phyloP scores from a whole-genome alignment of 805 yeast genomes.

The baker's yeast (Saccharomyces cerevisiae) region DNA sequence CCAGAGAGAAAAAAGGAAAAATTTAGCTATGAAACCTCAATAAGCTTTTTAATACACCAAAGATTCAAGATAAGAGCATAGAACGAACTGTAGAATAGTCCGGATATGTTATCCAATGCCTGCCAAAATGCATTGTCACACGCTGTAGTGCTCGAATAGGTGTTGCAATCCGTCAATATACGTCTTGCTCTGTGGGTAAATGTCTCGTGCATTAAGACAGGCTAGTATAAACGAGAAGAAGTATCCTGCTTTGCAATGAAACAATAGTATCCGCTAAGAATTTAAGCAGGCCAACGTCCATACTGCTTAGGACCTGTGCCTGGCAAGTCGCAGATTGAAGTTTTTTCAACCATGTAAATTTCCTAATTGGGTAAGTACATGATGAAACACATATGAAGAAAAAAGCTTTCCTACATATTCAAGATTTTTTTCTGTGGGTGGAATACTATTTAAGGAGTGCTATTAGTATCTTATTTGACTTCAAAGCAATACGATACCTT shows the following conservation, averaged over 20 bases:
- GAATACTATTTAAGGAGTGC: not conserved
- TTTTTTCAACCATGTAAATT: slow-evolving; percentile 11
- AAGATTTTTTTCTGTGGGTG: not conserved
- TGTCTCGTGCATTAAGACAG: not conserved
- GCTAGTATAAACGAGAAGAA: not conserved
- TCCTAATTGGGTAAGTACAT: slow-evolving; percentile 19
- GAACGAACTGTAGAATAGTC: not conserved
- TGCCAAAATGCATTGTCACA: not conserved
- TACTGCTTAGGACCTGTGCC: not conserved
- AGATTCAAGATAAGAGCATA: not conserved
- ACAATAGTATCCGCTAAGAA: not conserved
- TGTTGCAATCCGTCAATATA: not conserved
- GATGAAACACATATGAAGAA: slow-evolving; percentile 7
- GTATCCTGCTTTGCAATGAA: not conserved
- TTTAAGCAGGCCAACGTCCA: not conserved
- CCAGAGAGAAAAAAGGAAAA: not conserved
- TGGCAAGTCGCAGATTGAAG: not conserved
- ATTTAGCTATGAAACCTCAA: not conserved
- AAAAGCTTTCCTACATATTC: not conserved
- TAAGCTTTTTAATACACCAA: not conserved
- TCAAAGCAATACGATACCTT: not conserved
- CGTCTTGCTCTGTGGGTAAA: not conserved
- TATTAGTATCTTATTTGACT: not conserved
- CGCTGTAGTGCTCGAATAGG: not conserved
- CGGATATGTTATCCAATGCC: not conserved